Base-by-base conservation (phyloP, 2,329 filamentous ascomycete species). In the Zymoseptoria crescenta region DNA sequence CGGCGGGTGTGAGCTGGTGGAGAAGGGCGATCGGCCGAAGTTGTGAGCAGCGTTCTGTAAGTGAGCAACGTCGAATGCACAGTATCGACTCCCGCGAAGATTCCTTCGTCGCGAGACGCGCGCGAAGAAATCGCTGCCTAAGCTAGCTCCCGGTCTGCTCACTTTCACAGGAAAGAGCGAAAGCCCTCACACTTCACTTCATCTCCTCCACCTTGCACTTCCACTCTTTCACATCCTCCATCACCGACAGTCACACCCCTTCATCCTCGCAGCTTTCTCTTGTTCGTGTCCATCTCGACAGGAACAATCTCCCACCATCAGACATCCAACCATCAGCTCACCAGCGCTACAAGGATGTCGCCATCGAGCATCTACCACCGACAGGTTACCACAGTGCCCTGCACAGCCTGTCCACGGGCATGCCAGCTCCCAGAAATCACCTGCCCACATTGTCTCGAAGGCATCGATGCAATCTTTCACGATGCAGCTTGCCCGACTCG, bases 1-100 rank as follows among this genome's bases (percentile, higher is more conserved):
- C 28, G 88, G 87, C 0, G 85, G 83, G 0, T 72, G 91, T 62
- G 80, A 86, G 20, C 56, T 62, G 54, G 53, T 64, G n/a, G 60
- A 63, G 27, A 59, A 49, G 30, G 55, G 53, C 5, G 49, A 54
- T 21, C 58, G 58, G 51, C 49, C 62, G 10, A 61, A 59, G 55
- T 56, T 65, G 41, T 65, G 54, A 56, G 45, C 20, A 50, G 49
- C 3, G 51, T n/a, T 52, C 35, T 45, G 35, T 45, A 45, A 45
- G 35, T 45, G 35, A 45, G 16, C 35, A 45, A 45, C 1, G 4
- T 45, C 35, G 35, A n/a, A 45, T 16, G 29, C 3, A 6, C 35
- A 41, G 35, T 16, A 4, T 41, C 2, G 10, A 41, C 13, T 10
- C 13, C 35, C 10, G 35, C 35, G 16, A 41, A 10, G 30, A 16